Base-by-base conservation (phyloP, 2,329 filamentous ascomycete species). In the Claviceps monticola region DNA sequence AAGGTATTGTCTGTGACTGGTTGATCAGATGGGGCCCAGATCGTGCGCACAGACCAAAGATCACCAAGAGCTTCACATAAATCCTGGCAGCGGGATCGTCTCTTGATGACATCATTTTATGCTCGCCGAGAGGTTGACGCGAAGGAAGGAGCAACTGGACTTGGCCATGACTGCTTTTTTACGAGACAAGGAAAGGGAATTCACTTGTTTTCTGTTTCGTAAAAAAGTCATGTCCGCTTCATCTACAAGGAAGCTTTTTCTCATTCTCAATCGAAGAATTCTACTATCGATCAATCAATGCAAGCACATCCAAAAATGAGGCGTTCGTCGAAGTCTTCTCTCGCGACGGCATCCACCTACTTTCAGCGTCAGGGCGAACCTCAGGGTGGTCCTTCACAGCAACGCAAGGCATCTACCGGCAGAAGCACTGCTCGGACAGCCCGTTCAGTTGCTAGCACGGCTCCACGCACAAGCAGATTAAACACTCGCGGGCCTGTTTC, bases 391-490 rank as follows among this genome's bases (percentile, higher is more conserved):
- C 29, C 13, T 17, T 7, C 23, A n/a, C 41, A 23, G 34, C 42
- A 26, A 34, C 14, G 44, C n/a, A 11, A 38, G 16, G n/a, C 23
- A 41, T n/a, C 26, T 7, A 23, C 36, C 14, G 23, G 44, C 38
- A 29, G 21, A 29, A 42, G 19, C 8, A 42, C 19, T 17, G 34
- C 43, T 17, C 51, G 47, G 21, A 58, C 58, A 42, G 53, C 56
- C 0, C 56, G 56, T 14, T 59, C 58, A 0, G 43, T 54, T 6
- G 39, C 52, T 1, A 60, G 55, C 36, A 56, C 54, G 2, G 53
- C 59, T 9, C 51, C 56, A 1, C 53, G 53, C n/a, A 55, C 55
- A 2, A 43, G 48, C 36, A 51, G 37, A 34, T 48, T 39, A 11
- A 42, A 21, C 14, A 52, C 21, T 1, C 29, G 50, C 4, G 11